A percentile compares a stretch with the other conserved stretches of the same genome.
phyloP scores from a whole-genome alignment of 495 filamentous ascomycete genomes.

The Sabuloglossum arenarium region DNA sequence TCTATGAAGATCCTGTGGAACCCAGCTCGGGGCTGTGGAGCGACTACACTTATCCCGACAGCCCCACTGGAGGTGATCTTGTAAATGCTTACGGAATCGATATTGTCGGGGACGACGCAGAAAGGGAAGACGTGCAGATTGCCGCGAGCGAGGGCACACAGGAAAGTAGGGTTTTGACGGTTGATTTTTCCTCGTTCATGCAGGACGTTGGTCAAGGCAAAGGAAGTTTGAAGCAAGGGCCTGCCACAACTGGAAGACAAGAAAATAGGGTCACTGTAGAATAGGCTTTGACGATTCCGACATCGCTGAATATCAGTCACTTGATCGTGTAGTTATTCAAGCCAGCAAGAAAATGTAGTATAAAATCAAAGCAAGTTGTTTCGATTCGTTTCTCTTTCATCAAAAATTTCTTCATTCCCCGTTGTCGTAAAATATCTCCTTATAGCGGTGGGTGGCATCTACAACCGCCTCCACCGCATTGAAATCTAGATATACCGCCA shows the following conservation, averaged over 20 bases:
- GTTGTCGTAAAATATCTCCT: conserved; percentile 52
- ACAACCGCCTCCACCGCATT: conserved; percentile 62
- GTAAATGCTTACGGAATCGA: not conserved
- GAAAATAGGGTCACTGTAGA: not conserved
- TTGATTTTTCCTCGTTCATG: not conserved
- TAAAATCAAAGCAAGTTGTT: not conserved
- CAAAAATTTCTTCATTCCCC: conserved; percentile 8
- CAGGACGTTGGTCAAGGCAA: not conserved
- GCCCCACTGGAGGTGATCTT: not conserved
- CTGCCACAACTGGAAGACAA: not conserved
- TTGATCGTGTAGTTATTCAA: not conserved
- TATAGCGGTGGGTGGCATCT: conserved; percentile 70
- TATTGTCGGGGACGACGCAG: not conserved
- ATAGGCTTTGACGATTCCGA: not conserved
- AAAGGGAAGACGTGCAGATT: not conserved
- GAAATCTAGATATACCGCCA: conserved; percentile 37
- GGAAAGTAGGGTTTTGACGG: not conserved
- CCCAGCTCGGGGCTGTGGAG: conserved; percentile 3
- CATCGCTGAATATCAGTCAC: not conserved
- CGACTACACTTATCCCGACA: conserved; percentile 2
- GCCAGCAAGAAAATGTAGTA: not conserved
- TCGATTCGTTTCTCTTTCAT: conserved; percentile 6
- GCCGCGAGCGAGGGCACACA: not conserved
- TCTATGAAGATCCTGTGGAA: conserved; percentile 18
- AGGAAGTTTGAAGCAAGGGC: not conserved